phyloP scores from a whole-genome alignment of 441 rosid genomes.

The Corymbia calophylla region DNA sequence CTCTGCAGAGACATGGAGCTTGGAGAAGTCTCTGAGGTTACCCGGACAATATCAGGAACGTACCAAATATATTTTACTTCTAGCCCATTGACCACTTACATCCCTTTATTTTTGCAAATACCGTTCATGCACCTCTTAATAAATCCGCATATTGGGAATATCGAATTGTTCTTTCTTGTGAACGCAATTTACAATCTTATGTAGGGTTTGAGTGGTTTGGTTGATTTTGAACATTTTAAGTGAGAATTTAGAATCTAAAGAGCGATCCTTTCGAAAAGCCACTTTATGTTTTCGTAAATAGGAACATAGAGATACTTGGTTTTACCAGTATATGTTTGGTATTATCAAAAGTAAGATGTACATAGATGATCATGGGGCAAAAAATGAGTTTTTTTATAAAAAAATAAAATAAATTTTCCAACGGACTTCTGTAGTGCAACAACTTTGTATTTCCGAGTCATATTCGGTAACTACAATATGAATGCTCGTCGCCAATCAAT shows the following conservation, averaged over 20 bases:
- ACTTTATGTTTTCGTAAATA: neutral
- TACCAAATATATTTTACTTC: neutral
- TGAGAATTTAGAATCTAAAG: neutral
- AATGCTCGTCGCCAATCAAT: neutral
- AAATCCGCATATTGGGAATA: neutral
- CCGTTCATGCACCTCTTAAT: neutral
- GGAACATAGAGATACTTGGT: neutral
- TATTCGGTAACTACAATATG: neutral
- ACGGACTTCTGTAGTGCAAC: too few relatives aligned
- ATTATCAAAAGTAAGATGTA: neutral
- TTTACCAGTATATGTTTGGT: neutral
- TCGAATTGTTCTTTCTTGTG: neutral
- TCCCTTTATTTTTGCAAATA: neutral
- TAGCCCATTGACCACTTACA: neutral
- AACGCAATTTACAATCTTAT: neutral
- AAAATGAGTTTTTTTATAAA: neutral
- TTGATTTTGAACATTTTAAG: neutral
- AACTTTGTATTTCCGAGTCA: neutral
- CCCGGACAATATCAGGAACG: neutral
- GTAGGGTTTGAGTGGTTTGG: neutral
- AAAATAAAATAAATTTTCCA: accelerated
- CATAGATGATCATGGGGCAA: neutral
- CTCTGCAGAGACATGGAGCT: neutral
- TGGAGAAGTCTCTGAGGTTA: neutral
- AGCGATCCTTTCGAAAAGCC: neutral